phyloP scores from a whole-genome alignment of 1,284 basidiomycete genomes.

The Leccinum fuscescens region DNA sequence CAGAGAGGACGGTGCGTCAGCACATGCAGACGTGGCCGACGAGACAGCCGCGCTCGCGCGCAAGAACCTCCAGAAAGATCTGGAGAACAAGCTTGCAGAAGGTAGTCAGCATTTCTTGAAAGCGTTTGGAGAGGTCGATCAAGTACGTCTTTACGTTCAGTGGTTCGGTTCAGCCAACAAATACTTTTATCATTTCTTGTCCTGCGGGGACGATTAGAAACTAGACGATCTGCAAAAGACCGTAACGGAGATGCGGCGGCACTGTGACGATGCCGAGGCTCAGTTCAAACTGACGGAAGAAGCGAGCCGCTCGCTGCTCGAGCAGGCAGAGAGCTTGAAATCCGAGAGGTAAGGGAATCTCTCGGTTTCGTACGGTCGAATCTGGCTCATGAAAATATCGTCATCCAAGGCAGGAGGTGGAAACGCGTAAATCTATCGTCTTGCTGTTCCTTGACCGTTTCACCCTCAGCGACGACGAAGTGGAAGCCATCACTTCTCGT shows the following conservation, averaged over 20 bases:
- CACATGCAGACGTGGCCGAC: constrained; percentile 33
- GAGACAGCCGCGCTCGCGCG: constrained; percentile 70
- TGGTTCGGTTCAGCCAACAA: neutral
- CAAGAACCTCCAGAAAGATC: constrained; percentile 78
- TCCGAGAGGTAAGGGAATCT: constrained; percentile 64
- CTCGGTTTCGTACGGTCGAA: neutral
- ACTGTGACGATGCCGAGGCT: constrained; percentile 48
- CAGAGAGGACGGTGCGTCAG: constrained; percentile 5
- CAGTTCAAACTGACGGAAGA: constrained; percentile 77
- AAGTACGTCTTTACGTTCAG: constrained; percentile 50
- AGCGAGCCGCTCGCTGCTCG: constrained; percentile 80
- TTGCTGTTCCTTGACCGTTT: constrained; percentile 81
- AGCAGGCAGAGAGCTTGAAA: constrained; percentile 80
- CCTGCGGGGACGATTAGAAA: constrained; percentile 13
- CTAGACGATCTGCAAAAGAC: constrained; percentile 24
- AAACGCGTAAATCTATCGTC: constrained; percentile 72
- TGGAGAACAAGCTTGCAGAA: constrained; percentile 74
- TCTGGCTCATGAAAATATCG: constrained; percentile 1
- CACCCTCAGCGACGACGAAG: constrained; percentile 75
- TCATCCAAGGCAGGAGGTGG: constrained; percentile 57
- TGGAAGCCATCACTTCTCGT: constrained; percentile 71
- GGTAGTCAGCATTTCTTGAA: constrained; percentile 80
- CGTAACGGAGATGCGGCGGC: constrained; percentile 21
- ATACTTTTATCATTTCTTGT: neutral
- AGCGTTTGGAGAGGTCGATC: constrained; percentile 84